Percentiles rank a stretch among this genome's conserved stretches.
Evolutionary conservation across 805 yeast genomes (phyloP).

Genomic region (Novakomyces olei): DNA sequence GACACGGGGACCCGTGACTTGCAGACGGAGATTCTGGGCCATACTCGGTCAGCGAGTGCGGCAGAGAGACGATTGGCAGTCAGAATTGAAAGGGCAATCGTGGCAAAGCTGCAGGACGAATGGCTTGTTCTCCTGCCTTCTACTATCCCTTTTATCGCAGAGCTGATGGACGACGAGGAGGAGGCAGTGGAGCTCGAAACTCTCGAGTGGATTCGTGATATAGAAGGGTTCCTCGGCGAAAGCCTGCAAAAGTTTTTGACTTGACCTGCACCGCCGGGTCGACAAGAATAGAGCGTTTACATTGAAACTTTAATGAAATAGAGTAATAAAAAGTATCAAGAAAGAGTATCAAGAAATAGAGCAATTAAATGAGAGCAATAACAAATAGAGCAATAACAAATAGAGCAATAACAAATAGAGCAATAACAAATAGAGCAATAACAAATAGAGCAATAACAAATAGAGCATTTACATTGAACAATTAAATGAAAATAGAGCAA

Average conservation of each 20-base stretch:
- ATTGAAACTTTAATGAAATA: no score
- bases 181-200: conserved; percentile 84
- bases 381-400: no score
- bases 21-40: conserved; percentile 38
- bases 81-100: conserved; percentile 53
- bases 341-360: no score
- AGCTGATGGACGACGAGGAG: conserved; percentile 83
- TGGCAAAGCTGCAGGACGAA: conserved; percentile 80
- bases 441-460: no score
- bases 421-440: no score
- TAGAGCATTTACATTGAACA: no score
- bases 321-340: no score
- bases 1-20: conserved; percentile 50
- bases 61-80: conserved; percentile 49
- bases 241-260: conserved; percentile 41
- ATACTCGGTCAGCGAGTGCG: conserved; percentile 24
- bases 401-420: no score
- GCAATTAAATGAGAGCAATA: no score
- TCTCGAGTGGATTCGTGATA: conserved; percentile 74
- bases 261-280: no score
- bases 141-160: conserved; percentile 87
- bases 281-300: no score
- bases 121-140: conserved; percentile 86
- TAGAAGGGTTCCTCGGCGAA: conserved; percentile 84
- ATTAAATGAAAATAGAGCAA: no score